Conservation (phyloP, 768 basidiomycete genomes). For the Russula ochroleuca region DNA sequence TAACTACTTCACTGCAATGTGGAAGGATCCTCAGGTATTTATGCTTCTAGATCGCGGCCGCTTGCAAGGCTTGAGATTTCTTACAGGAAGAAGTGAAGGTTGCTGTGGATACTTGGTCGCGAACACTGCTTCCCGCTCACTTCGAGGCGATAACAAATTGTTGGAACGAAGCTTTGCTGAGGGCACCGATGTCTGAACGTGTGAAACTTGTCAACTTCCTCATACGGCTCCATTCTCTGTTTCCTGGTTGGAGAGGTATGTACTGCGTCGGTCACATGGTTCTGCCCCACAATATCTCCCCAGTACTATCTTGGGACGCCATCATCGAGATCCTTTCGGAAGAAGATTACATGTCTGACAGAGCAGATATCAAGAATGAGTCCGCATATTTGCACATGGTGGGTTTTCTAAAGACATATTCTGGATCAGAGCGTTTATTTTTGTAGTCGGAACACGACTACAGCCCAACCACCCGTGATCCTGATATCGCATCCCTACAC, state of each 20-base stretch:
- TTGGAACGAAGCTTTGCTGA: conserved; percentile 59
- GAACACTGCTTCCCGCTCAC: conserved; percentile 62
- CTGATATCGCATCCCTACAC: conserved; percentile 46
- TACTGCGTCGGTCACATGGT: background rate
- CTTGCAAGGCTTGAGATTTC: background rate
- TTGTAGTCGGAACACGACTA: conserved; percentile 37
- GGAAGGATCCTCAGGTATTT: conserved; percentile 58
- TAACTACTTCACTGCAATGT: conserved; percentile 56
- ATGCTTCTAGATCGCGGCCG: background rate
- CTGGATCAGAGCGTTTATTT: background rate
- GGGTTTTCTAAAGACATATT: conserved; percentile 24
- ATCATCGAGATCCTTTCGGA: conserved; percentile 57
- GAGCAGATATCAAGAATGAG: conserved; percentile 39
- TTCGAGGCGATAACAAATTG: conserved; percentile 60
- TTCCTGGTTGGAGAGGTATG: conserved; percentile 62
- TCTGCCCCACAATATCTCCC: background rate
- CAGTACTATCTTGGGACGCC: conserved; percentile 63
- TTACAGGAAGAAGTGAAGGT: conserved; percentile 64
- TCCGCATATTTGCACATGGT: conserved; percentile 43
- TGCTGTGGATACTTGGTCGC: conserved; percentile 52
- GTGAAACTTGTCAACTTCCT: conserved; percentile 58
- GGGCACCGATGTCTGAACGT: conserved; percentile 53
- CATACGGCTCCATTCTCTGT: conserved; percentile 62
- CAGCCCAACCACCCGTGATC: conserved; percentile 36
- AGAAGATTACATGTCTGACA: conserved; percentile 44